Conservation (phyloP, 1,284 basidiomycete species). For the Tranzscheliella williamsii region DNA sequence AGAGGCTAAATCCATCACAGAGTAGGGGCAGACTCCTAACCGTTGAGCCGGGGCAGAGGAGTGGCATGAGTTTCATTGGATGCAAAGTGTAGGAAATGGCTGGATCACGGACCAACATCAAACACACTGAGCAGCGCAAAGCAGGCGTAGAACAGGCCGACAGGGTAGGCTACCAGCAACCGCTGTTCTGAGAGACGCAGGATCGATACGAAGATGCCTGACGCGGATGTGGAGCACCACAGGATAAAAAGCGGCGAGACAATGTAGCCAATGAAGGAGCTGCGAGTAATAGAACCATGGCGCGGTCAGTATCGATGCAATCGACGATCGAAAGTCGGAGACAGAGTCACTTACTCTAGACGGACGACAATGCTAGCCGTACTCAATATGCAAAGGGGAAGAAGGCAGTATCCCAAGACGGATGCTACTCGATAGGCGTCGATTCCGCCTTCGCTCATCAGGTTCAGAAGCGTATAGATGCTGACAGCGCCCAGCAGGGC, state of each 20-base stretch:
- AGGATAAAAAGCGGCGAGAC: conserved; percentile 58
- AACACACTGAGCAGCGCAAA: conserved; percentile 60
- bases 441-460: conserved; percentile 94
- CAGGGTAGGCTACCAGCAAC: conserved; percentile 58
- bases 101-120: conserved; percentile 26
- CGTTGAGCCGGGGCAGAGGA: too few species aligned
- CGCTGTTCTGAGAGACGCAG: conserved; percentile 57
- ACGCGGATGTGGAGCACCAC: conserved; percentile 58
- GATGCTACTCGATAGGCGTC: conserved; percentile 94
- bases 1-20: too few species aligned
- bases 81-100: too few species aligned
- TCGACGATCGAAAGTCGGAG: not conserved
- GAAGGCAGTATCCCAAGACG: conserved; percentile 92
- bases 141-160: conserved; percentile 58
- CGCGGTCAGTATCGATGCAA: not conserved
- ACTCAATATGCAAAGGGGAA: conserved; percentile 96
- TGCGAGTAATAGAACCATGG: too few species aligned
- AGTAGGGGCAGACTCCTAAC: too few species aligned
- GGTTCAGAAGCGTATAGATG: conserved; percentile 91
- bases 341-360: conserved; percentile 73
- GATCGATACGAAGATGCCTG: conserved; percentile 60
- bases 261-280: conserved; percentile 48
- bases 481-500: conserved; percentile 90
- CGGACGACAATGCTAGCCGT: conserved; percentile 83
- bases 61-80: too few species aligned